These are phyloP conservation scores for Trichothecium roseum DNA, from an alignment of 2,329 filamentous ascomycete species.

Conservation along the genomic window DNA sequence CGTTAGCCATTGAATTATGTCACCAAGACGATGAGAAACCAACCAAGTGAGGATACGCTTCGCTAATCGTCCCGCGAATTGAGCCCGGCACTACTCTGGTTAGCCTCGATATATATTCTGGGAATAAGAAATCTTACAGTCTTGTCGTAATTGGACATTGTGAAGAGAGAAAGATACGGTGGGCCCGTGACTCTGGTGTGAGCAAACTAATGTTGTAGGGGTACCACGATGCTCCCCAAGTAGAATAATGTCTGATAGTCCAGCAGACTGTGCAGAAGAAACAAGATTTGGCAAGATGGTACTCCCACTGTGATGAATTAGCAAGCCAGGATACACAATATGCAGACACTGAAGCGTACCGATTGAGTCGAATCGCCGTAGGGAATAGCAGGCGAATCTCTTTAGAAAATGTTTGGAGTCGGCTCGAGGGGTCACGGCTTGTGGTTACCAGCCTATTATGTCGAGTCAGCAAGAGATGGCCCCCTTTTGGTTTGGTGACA, in stretches of 20 bases:
- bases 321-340: no score
- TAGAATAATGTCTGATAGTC: constrained; percentile 75
- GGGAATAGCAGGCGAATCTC: constrained; percentile 78
- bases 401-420: constrained; percentile 84
- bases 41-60: constrained; percentile 77
- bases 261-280: constrained; percentile 66
- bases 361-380: constrained; percentile 78
- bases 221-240: constrained; percentile 89
- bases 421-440: constrained; percentile 73
- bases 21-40: no score
- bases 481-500: no score
- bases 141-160: constrained; percentile 85
- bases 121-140: constrained; percentile 23
- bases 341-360: no score
- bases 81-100: constrained; percentile 59
- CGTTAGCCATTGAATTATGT: no score
- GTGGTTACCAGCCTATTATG: constrained; percentile 61
- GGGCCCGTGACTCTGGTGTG: constrained; percentile 80
- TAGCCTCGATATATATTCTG: no score
- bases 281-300: constrained; percentile 80
- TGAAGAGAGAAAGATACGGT: constrained; percentile 73
- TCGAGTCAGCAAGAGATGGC: constrained; percentile 27
- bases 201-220: constrained; percentile 79
- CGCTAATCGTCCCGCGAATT: constrained; percentile 76
- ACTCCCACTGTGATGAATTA: constrained; percentile 50